These are phyloP conservation scores for Rhynchospora tenuis DNA, from an alignment of 176 grass and related monocot genomes.

Conservation along the genomic window DNA sequence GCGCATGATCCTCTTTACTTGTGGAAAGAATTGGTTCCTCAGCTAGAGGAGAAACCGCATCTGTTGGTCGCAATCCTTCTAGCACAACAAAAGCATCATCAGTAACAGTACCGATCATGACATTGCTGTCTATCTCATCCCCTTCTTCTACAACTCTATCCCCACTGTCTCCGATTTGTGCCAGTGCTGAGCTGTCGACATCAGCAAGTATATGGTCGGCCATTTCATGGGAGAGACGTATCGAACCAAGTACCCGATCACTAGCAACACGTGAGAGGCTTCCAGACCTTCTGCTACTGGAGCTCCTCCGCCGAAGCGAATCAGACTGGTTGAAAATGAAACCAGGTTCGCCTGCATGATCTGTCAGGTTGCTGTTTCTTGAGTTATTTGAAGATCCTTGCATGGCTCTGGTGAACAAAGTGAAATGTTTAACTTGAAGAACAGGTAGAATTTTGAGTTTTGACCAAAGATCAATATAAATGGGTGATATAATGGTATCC, in stretches of 20 bases:
- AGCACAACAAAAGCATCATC: constrained; percentile 34
- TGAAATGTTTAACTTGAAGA: not conserved
- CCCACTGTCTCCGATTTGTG: constrained; percentile 63
- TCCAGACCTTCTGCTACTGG: constrained; percentile 34
- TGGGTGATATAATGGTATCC: not conserved
- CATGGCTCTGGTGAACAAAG: not conserved
- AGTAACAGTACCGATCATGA: constrained; percentile 23
- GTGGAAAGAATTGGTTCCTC: not conserved
- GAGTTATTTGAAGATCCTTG: constrained; percentile 8
- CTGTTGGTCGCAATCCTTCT: constrained; percentile 18
- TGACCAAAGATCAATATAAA: not conserved
- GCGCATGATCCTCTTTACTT: not conserved
- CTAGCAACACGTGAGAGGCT: constrained; percentile 54
- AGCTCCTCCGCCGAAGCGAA: constrained; percentile 6
- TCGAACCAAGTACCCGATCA: constrained; percentile 57
- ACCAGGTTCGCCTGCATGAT: not conserved
- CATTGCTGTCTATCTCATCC: constrained; percentile 29
- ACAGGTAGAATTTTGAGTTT: not conserved
- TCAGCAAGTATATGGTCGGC: constrained; percentile 55
- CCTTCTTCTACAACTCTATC: constrained; percentile 43
- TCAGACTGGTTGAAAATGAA: not conserved
- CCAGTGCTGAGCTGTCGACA: constrained; percentile 44
- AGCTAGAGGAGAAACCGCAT: constrained; percentile 17
- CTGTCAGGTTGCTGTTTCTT: not conserved
- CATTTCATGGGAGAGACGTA: constrained; percentile 67